These are phyloP conservation scores for Diplodia intermedia DNA, from an alignment of 2,329 filamentous ascomycete species.

Conservation along the genomic window DNA sequence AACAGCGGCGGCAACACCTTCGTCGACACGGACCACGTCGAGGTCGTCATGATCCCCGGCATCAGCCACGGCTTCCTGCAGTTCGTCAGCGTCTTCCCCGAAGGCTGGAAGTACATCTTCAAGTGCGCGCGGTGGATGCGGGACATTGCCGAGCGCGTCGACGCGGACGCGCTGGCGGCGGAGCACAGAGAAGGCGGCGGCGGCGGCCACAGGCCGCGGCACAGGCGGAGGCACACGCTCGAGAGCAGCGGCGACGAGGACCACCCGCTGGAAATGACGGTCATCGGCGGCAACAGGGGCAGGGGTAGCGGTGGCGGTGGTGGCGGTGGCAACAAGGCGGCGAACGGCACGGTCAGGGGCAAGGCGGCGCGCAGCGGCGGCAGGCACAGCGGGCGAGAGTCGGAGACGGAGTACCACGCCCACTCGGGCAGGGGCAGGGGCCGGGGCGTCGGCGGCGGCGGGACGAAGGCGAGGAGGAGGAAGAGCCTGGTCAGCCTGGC, in stretches of 20 bases:
- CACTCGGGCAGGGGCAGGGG: background rate
- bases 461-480: slow-evolving; percentile 41
- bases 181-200: background rate
- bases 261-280: slow-evolving; percentile 77
- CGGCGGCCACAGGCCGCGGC: slow-evolving; percentile 37
- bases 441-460: slow-evolving; percentile 33
- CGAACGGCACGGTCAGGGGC: background rate
- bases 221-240: slow-evolving; percentile 54
- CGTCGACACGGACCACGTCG: slow-evolving; percentile 75
- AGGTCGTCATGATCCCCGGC: slow-evolving; percentile 84
- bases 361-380: slow-evolving; percentile 5
- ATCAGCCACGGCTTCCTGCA: slow-evolving; percentile 94
- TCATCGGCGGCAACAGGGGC: slow-evolving; percentile 35
- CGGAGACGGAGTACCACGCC: slow-evolving; percentile 7
- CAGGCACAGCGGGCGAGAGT: slow-evolving; percentile 12
- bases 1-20: slow-evolving; percentile 58
- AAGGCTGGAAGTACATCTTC: slow-evolving; percentile 87
- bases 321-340: slow-evolving; percentile 33
- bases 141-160: slow-evolving; percentile 68
- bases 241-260: slow-evolving; percentile 82
- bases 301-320: background rate
- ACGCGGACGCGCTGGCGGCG: slow-evolving; percentile 45
- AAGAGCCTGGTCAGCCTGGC: slow-evolving; percentile 55
- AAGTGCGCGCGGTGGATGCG: slow-evolving; percentile 82
- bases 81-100: slow-evolving; percentile 85